Base-by-base conservation (phyloP, 371 early-diverging fungal species). In the Zychaea mexicana region DNA sequence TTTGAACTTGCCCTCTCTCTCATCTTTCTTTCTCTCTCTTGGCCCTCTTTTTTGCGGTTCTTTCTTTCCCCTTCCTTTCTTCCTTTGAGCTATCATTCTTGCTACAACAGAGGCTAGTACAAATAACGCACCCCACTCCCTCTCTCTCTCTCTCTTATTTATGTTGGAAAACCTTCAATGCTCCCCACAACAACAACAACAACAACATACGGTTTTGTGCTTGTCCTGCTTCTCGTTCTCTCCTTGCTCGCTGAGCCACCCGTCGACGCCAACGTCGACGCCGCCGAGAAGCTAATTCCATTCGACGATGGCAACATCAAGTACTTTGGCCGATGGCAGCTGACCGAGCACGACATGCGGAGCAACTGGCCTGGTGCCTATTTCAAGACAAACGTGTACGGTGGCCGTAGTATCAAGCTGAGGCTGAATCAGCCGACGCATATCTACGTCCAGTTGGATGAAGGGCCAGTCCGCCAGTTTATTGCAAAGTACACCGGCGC, bases 321-420 rank as follows among this genome's bases (percentile, higher is more conserved):
- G n/a, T 80, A 77, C 39, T 63, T 65, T 63, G 80, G 80, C 28
- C 75, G 74, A 45, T 80, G 80, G 80, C 73, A 69, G n/a, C 30
- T 61, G 10, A 61, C 66, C n/a, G 12, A 52, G 62, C 10, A 62
- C 28, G 64, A 42, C 26, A 76, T 74, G 27, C 67, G 68, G 61
- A 77, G 72, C 55, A 62, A 69, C 33, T 80, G 80, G 80, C 77
- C 80, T 24, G 80, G 80, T 38, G 77, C 80, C 33, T 80, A 80
- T 61, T 69, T 77, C 28, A 71, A 70, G 64, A 68, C 73, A 2
- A 49, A 33, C 21, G 58, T 60, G 10, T 38, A 66, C 17, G 56
- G 68, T 17, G 55, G 57, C 9, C 27, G 68, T n/a, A n/a, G n/a
- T n/a, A 60, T 77, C 12, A 56, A 61, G 32, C 45, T 80, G 2